phyloP scores from a whole-genome alignment of 441 rosid genomes.

The Eutrema salsugineum region DNA sequence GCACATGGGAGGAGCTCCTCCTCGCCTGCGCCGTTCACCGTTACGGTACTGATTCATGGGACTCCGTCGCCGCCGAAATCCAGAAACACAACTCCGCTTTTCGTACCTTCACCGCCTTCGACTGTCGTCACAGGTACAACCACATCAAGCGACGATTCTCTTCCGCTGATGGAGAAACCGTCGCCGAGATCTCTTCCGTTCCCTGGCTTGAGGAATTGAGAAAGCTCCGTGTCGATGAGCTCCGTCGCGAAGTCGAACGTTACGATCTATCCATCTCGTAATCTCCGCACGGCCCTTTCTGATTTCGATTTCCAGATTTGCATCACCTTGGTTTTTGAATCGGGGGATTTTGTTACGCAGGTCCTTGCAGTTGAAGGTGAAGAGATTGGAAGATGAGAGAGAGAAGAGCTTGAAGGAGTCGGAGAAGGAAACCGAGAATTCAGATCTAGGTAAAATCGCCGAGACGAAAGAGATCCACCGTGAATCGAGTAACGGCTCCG shows the following conservation, averaged over 20 bases:
- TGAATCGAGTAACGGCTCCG: slow-evolving; percentile 7
- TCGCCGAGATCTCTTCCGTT: slow-evolving; percentile 11
- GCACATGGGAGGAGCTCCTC: slow-evolving; percentile 40
- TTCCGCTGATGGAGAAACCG: background rate
- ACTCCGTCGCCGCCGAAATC: slow-evolving; percentile 41
- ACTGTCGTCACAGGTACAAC: slow-evolving; percentile 37
- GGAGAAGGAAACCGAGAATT: slow-evolving; percentile 10
- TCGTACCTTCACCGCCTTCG: slow-evolving; percentile 24
- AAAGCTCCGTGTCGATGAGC: slow-evolving; percentile 49
- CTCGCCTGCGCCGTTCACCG: slow-evolving; percentile 52
- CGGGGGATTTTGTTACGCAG: slow-evolving; percentile 24
- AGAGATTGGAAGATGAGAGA: slow-evolving; percentile 54
- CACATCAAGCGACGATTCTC: slow-evolving; percentile 43
- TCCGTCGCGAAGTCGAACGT: slow-evolving; percentile 45
- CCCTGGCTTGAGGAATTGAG: slow-evolving; percentile 61
- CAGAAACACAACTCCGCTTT: slow-evolving; percentile 34
- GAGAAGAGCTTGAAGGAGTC: slow-evolving; percentile 33
- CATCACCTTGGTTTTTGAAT: background rate
- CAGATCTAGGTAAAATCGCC: slow-evolving; percentile 30
- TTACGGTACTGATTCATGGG: slow-evolving; percentile 41
- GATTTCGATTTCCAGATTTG: background rate
- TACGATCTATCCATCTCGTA: slow-evolving; percentile 52
- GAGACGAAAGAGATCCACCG: background rate
- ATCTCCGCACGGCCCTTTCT: background rate
- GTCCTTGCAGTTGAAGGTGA: slow-evolving; percentile 62